A percentile compares a stretch with the other conserved stretches of the same genome.
phyloP scores from a whole-genome alignment of 257 asterid species.

The Solanum medicagineum region DNA sequence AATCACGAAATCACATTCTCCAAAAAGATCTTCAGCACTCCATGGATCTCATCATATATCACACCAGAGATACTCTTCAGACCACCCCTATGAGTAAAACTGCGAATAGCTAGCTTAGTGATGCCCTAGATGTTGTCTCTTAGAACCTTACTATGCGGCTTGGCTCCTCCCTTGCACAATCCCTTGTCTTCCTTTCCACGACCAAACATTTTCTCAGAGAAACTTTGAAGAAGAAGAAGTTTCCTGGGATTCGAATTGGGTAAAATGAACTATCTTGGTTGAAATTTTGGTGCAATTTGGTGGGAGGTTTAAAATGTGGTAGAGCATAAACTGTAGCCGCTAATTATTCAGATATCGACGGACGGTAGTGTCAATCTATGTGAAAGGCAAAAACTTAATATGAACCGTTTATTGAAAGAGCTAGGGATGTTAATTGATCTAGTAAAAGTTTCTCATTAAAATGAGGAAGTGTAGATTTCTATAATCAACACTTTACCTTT shows the following conservation, averaged over 20 bases:
- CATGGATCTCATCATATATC: constrained; percentile 31
- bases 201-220: constrained; percentile 1
- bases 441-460: too few relatives aligned
- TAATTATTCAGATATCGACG: background rate
- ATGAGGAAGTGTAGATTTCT: too few relatives aligned
- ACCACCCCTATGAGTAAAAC: constrained; percentile 32
- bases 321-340: background rate
- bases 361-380: background rate
- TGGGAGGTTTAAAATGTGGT: background rate
- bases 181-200: constrained; percentile 34
- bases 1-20: constrained; percentile 32
- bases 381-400: background rate
- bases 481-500: too few relatives aligned
- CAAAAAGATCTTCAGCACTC: constrained; percentile 27
- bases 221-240: background rate
- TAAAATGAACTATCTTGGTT: accelerated
- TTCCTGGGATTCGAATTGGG: background rate
- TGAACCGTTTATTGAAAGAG: background rate
- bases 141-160: constrained; percentile 28
- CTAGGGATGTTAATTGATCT: background rate
- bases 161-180: constrained; percentile 29
- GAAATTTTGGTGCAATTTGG: background rate
- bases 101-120: constrained; percentile 26
- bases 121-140: constrained; percentile 34
- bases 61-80: constrained; percentile 30